Evolutionary conservation across 106 monocot species (phyloP).

Genomic region (Triglochin maritima): DNA sequence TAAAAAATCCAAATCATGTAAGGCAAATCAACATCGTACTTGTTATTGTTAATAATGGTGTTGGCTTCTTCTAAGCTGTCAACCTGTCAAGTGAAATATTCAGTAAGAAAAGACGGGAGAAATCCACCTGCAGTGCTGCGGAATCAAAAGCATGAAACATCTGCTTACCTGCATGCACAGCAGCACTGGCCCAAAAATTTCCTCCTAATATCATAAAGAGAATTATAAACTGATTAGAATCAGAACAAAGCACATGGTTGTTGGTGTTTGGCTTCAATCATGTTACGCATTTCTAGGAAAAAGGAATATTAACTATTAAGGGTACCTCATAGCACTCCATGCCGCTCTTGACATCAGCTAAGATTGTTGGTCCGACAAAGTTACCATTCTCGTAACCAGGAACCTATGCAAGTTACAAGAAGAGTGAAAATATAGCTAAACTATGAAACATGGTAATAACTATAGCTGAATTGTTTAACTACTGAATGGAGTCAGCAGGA

Average conservation of each 20-base stretch:
- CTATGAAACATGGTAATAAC: too few relatives aligned
- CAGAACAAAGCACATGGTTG: too few relatives aligned
- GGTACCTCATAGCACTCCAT: slow-evolving; percentile 95
- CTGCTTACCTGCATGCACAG: slow-evolving; percentile 80
- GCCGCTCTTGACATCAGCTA: slow-evolving; percentile 59
- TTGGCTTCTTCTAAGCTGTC: slow-evolving; percentile 85
- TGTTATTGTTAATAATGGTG: slow-evolving; percentile 73
- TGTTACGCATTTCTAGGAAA: neutral
- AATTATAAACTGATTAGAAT: neutral
- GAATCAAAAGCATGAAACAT: neutral
- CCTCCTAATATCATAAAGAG: slow-evolving; percentile 41
- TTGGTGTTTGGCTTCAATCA: too few relatives aligned
- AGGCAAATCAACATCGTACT: slow-evolving; percentile 25
- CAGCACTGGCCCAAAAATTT: slow-evolving; percentile 97
- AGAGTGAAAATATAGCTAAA: neutral
- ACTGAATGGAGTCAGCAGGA: too few relatives aligned
- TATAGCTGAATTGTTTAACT: too few relatives aligned
- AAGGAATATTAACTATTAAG: neutral
- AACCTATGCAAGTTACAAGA: slow-evolving; percentile 35
- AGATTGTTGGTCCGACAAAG: slow-evolving; percentile 90
- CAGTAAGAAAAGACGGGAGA: neutral
- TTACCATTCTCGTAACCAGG: slow-evolving; percentile 79
- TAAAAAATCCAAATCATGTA: neutral
- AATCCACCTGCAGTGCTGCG: too few relatives aligned
- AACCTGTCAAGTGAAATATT: slow-evolving; percentile 34